Evolutionary conservation across 2,329 filamentous ascomycete genomes (phyloP).

Genomic region (Fusarium sulawesiense): DNA sequence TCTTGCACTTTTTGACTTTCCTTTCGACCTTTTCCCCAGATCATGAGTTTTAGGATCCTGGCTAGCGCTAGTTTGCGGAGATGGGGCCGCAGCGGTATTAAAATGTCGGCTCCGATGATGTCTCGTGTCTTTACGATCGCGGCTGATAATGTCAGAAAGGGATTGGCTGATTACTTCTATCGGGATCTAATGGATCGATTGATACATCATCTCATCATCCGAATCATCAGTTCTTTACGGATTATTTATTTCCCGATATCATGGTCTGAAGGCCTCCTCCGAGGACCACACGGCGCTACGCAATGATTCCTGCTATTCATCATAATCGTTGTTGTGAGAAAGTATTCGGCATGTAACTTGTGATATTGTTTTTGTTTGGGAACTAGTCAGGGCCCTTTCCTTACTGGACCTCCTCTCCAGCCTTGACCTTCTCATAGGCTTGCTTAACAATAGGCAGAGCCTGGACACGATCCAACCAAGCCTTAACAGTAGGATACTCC

Average conservation of each 20-base stretch:
- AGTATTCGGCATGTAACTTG: neutral
- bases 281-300: no score
- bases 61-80: slow-evolving; percentile 21
- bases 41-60: neutral
- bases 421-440: slow-evolving; percentile 24
- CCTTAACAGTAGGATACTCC: slow-evolving; percentile 8
- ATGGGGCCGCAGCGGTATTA: neutral
- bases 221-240: neutral
- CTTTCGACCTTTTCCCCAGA: slow-evolving; percentile 19
- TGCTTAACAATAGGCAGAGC: neutral
- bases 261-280: no score
- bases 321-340: no score
- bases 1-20: slow-evolving; percentile 8
- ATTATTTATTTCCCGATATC: neutral
- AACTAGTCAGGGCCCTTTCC: neutral
- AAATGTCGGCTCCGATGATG: slow-evolving; percentile 13
- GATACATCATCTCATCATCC: no score
- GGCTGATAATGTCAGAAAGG: no score
- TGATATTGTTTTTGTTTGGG: neutral
- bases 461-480: slow-evolving; percentile 16
- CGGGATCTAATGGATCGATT: no score
- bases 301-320: neutral
- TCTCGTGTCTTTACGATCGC: neutral
- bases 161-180: no score
- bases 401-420: slow-evolving; percentile 10